These are phyloP conservation scores for Kurtzmaniella quercitrusa DNA, from an alignment of 1,139 yeast species.

Conservation along the genomic window DNA sequence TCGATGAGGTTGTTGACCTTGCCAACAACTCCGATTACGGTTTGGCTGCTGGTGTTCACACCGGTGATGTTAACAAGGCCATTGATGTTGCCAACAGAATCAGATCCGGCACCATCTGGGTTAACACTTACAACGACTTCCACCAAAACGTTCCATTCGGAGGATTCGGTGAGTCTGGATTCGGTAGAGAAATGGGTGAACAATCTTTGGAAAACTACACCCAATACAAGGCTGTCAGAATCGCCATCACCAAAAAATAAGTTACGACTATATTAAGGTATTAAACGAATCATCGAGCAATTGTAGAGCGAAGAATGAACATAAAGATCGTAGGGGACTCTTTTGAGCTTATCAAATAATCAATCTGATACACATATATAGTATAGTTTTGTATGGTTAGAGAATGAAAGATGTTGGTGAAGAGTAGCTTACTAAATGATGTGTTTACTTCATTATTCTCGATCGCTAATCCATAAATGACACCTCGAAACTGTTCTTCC, in stretches of 20 bases:
- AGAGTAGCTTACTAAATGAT: too few relatives aligned
- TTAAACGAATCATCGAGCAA: neutral
- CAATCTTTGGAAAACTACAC: conserved; percentile 83
- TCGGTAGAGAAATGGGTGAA: conserved; percentile 89
- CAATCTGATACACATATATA: too few relatives aligned
- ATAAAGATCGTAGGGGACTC: neutral
- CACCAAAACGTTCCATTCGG: conserved; percentile 81
- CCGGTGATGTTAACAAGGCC: conserved; percentile 67
- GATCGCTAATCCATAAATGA: too few relatives aligned
- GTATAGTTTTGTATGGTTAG: too few relatives aligned
- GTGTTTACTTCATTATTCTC: too few relatives aligned
- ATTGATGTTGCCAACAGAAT: conserved; percentile 61
- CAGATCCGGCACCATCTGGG: conserved; percentile 82
- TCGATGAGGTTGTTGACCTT: conserved; percentile 21
- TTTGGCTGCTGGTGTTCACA: conserved; percentile 76
- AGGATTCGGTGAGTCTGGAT: conserved; percentile 84
- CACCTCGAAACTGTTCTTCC: too few relatives aligned
- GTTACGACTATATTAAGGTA: neutral
- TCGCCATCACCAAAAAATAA: conserved; percentile 13
- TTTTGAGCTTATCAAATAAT: too few relatives aligned
- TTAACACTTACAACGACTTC: conserved; percentile 82
- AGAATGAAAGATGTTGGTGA: too few relatives aligned
- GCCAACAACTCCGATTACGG: conserved; percentile 49
- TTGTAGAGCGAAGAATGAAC: neutral
- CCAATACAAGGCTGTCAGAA: conserved; percentile 77